Base-by-base conservation (phyloP, 352 stramenopile genomes). In the Thalassiosira pacifica region DNA sequence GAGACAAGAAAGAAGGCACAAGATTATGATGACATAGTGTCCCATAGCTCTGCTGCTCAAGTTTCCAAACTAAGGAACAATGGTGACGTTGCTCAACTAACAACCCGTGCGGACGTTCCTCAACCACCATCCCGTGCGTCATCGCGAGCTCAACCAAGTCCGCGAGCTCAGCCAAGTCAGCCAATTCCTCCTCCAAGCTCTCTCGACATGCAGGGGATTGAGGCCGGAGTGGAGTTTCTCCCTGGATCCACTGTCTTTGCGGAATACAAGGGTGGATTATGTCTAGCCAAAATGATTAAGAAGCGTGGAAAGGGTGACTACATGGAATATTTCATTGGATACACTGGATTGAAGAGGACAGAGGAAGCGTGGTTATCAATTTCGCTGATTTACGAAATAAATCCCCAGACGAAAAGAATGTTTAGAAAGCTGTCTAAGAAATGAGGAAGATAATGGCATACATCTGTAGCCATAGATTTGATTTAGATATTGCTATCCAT, bases 311-410 rank as follows among this genome's bases (percentile, higher is more conserved):
- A 86, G 66, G 82, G 82, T 53, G 75, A 88, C 1, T 83, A 83
- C 74, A 91, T 89, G 82, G 86, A 91, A 76, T 91, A 91, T 34
- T 86, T 76, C 55, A 69, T 91, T 22, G 77, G 88, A 52, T 91
- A 86, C 52, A 89, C 67, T 61, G 82, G 71, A 42, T 63, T 82
- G 34, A 87, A 77, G 31, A 82, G 77, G 61, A n/a, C 22, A 32
- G 73, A 88, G 52, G 78, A 86, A 65, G 55, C 32, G 18, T 91
- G 86, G 86, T 57, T 91, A 24, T 86, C 82, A 4, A 84, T 76
- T 59, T n/a, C 61, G 16, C 31, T 85, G 31, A 60, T 89, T 10
- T 91, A 86, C 79, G 86, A 91, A 76, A 91, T 91, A 66, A 91
- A 91, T 72, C 82, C 86, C 24, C 82, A 89, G 65, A 91, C 86